phyloP scores from a whole-genome alignment of 1,139 yeast genomes.

The Hansenula sp. region DNA sequence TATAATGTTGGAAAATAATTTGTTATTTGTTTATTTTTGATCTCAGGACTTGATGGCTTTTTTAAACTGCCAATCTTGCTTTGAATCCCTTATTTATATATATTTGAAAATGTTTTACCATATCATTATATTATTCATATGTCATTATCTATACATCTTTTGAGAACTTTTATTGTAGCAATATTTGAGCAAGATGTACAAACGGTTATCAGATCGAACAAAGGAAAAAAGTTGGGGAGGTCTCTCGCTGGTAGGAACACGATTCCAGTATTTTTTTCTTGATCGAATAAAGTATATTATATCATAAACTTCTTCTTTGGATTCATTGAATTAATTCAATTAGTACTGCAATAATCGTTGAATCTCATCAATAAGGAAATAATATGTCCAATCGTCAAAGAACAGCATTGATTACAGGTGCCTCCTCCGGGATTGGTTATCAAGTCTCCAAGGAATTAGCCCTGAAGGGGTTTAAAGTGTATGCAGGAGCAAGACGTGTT shows the following conservation, averaged over 20 bases:
- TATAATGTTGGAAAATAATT: not conserved
- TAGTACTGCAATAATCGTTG: too few species aligned
- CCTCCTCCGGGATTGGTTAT: constrained; percentile 79
- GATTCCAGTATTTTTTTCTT: too few species aligned
- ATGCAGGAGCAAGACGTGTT: constrained; percentile 69
- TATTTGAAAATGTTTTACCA: not conserved
- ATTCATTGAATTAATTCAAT: too few species aligned
- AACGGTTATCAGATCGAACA: too few species aligned
- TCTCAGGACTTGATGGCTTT: too few species aligned
- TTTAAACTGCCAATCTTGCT: too few species aligned
- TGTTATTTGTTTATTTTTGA: too few species aligned
- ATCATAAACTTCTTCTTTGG: too few species aligned
- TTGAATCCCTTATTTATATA: not conserved
- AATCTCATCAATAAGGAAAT: too few species aligned
- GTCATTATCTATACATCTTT: too few species aligned
- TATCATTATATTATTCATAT: not conserved
- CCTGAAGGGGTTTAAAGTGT: constrained; percentile 58
- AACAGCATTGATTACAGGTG: constrained; percentile 54
- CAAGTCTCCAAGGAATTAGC: constrained; percentile 65
- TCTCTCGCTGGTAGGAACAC: not conserved
- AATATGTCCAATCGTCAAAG: constrained; percentile 17
- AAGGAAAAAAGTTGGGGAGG: too few species aligned
- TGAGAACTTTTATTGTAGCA: too few species aligned
- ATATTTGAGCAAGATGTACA: not conserved
- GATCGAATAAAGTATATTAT: constrained; percentile 1